Evolutionary conservation across 345 rosid species (phyloP), one percentile per base, ranked within the genome.

Genomic region (Brassica juncea): DNA sequence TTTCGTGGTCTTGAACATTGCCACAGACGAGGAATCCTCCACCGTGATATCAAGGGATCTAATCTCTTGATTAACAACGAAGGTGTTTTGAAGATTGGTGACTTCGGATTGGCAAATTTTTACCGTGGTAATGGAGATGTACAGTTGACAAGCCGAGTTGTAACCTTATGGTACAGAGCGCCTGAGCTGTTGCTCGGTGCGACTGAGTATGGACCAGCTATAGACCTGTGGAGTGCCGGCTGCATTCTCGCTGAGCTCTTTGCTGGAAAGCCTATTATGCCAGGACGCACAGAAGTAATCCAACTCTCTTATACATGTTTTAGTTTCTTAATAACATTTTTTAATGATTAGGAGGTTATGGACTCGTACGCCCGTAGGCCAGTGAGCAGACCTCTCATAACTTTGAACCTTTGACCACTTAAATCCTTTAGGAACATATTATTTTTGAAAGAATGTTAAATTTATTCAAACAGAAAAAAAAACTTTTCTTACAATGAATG

Each of bases 201-300:
- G 10, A 87, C 91, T 12, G 96, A 88, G 67, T 92, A 94, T 75
- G 98, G 97, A 73, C 91, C 86, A 21, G 94, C 94, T 0, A 84
- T 94, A 35, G 98, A 94, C 82, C 84, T 94, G 4, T 94, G 94
- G 97, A 94, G 97, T 61, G 96, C 91, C 0, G 98, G 98, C 10
- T 94, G 98, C 77, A 77, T 94, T 7, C 81, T 92, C 28, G 91
- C 89, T 28, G 98, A 94, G 81, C 93, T 92, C 89, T 88, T 92
- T 58, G 59, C 84, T 4, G 92, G 96, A 71, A 86, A 90, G 75
- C 94, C 98, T 19, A 81, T 94, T 31, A 86, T 92, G 97, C 97
- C 94, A 0, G 98, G 98, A 10, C 89, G 97, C 66, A 92, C 97
- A 3, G 94, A 94, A 88, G 95, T 93, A 86, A 83, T 14, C 0